These are phyloP conservation scores for Stropharia rugosoannulata DNA, from an alignment of 768 basidiomycete species.

Conservation along the genomic window DNA sequence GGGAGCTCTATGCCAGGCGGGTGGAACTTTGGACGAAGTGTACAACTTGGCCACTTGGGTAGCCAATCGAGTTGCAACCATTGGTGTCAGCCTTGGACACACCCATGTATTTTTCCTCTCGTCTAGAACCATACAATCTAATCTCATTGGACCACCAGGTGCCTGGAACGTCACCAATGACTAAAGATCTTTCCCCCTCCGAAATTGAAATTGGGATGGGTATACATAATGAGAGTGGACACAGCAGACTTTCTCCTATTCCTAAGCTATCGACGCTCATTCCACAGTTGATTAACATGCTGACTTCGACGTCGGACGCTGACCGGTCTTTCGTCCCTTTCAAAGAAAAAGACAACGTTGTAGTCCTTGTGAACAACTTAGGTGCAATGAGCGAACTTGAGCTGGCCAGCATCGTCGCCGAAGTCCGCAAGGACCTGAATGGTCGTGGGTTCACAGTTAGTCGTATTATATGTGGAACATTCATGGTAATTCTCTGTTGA, in stretches of 20 bases:
- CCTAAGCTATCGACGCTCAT: slow-evolving; percentile 73
- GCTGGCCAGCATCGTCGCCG: slow-evolving; percentile 64
- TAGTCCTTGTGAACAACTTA: slow-evolving; percentile 85
- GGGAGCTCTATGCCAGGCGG: slow-evolving; percentile 73
- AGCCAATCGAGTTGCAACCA: slow-evolving; percentile 68
- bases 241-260: slow-evolving; percentile 63
- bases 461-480: slow-evolving; percentile 75
- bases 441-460: slow-evolving; percentile 54
- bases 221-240: slow-evolving; percentile 88
- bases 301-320: slow-evolving; percentile 69
- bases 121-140: not conserved
- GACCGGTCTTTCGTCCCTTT: slow-evolving; percentile 81
- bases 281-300: slow-evolving; percentile 63
- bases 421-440: slow-evolving; percentile 55
- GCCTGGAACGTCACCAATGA: slow-evolving; percentile 66
- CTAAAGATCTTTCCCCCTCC: slow-evolving; percentile 51
- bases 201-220: slow-evolving; percentile 91
- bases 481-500: slow-evolving; percentile 60
- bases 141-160: slow-evolving; percentile 44
- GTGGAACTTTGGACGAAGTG: slow-evolving; percentile 69
- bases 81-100: slow-evolving; percentile 87
- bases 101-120: slow-evolving; percentile 62
- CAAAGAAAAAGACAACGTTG: slow-evolving; percentile 65
- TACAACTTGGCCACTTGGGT: slow-evolving; percentile 64
- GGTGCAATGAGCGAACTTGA: slow-evolving; percentile 86